Base-by-base conservation (phyloP, 495 filamentous ascomycete genomes). In the Niebla homalea region DNA sequence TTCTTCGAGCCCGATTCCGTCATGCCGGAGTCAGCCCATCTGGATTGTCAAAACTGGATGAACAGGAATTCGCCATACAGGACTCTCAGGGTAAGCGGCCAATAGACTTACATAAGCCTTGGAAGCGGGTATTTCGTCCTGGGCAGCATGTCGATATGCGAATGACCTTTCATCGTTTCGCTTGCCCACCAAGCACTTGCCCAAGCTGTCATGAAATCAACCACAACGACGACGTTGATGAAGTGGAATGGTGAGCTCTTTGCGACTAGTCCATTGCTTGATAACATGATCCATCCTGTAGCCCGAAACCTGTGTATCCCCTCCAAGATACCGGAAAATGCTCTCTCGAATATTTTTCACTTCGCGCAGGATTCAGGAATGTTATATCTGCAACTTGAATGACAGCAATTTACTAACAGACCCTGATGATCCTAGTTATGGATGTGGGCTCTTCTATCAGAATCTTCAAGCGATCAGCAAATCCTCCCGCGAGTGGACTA, bases 141-240 rank as follows among this genome's bases (percentile, higher is more conserved):
- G 58, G 54, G 40, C 59, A 61, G 29, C 50, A 57, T 25, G 53
- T 57, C 15, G 57, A 61, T 37, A 61, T 61, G 59, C 56, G 57
- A 32, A 61, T 61, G 57, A 22, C 57, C 16, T 61, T 60, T 48
- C 59, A 57, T 37, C 44, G 58, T 3, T 54, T 55, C 23, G 48
- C 55, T 18, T 58, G 56, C 49, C 48, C 45, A 42, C 50, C 48
- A 6, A 50, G 52, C 23, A 50, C 48, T 16, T 60, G 58, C 23
- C 58, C 55, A n/a, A 36, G 22, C n/a, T 60, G 58, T 25, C 36
- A 43, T 10, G 37, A 48, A 26, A 32, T 19, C 18, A 57, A 60
- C 21, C 51, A 57, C 25, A 44, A 43, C 39, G 50, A 48, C 1
- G 26, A 48, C 32, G 48, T 39, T 21, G 36, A 40, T 45, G 38